Conservation (phyloP, 179 eudicot species). For the Gypsophila paniculata region DNA sequence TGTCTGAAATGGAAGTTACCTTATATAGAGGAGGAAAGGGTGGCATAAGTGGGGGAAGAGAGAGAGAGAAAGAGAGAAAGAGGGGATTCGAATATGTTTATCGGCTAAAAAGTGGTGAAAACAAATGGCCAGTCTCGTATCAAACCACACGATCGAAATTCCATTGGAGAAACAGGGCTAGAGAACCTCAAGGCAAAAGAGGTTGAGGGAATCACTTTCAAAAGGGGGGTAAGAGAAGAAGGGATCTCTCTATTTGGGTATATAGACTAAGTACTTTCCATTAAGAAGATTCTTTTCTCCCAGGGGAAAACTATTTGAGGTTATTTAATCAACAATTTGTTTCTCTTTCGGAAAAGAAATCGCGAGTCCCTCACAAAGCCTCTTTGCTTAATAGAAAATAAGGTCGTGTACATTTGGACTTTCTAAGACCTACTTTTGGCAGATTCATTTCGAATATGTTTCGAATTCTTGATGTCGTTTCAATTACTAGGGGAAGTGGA, state of each 20-base stretch:
- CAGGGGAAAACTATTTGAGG: conserved; percentile 19
- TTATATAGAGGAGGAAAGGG: conserved; percentile 26
- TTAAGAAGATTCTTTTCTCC: not conserved
- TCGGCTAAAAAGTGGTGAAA: conserved; percentile 25
- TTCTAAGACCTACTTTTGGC: not conserved
- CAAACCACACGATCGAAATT: conserved; percentile 30
- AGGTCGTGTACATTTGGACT: not conserved
- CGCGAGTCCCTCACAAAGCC: not conserved
- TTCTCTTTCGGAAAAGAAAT: not conserved
- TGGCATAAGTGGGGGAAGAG: conserved; percentile 13
- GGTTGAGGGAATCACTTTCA: conserved; percentile 21
- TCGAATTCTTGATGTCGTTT: not conserved
- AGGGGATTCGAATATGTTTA: conserved; percentile 27
- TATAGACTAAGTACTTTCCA: conserved; percentile 13
- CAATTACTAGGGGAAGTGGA: not conserved
- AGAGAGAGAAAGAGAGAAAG: conserved; percentile 7
- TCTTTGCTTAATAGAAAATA: not conserved
- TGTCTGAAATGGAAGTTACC: conserved; percentile 27
- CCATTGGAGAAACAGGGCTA: conserved; percentile 22
- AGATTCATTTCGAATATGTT: not conserved
- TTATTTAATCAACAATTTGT: not conserved
- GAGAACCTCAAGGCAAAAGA: conserved; percentile 10
- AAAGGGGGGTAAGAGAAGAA: conserved; percentile 14
- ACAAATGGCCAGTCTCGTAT: conserved; percentile 23
- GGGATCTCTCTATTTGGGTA: conserved; percentile 24